Conservation (phyloP, 139 green algal species). For the Picochlorum sp. region DNA sequence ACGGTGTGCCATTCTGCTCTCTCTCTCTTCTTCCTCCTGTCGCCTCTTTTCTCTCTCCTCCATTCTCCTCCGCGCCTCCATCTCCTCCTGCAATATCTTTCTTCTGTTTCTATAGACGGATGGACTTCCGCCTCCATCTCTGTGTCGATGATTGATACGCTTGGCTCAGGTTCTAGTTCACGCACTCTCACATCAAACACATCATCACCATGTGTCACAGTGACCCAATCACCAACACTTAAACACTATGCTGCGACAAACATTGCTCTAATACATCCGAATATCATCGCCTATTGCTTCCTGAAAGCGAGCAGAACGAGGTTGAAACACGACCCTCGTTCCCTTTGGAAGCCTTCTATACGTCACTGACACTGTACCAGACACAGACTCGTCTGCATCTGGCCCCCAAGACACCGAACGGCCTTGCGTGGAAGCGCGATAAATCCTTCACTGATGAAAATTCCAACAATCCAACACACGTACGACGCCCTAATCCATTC, state of each 20-base stretch:
- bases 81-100: constrained; percentile 31
- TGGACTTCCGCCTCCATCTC: constrained; percentile 75
- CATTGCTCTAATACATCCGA: constrained; percentile 51
- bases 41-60: constrained; percentile 8
- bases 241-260: constrained; percentile 51
- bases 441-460: constrained; percentile 63
- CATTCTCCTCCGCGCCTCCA: constrained; percentile 8
- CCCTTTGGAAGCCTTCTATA: constrained; percentile 36
- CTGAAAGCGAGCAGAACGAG: constrained; percentile 55
- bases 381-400: constrained; percentile 6
- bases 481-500: constrained; percentile 17
- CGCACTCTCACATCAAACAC: constrained; percentile 40
- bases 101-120: constrained; percentile 60
- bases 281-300: constrained; percentile 38
- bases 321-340: constrained; percentile 44
- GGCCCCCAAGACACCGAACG: constrained; percentile 48
- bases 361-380: constrained; percentile 17
- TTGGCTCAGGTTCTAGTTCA: constrained; percentile 41
- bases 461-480: constrained; percentile 65
- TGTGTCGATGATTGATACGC: constrained; percentile 40
- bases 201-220: constrained; percentile 25
- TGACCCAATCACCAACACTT: constrained; percentile 62
- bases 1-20: constrained; percentile 9
- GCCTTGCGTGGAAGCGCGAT: constrained; percentile 50
- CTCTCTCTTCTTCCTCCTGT: constrained; percentile 16